These are phyloP conservation scores for Erythrophleum ivorense DNA, from an alignment of 331 rosid species.

Conservation along the genomic window DNA sequence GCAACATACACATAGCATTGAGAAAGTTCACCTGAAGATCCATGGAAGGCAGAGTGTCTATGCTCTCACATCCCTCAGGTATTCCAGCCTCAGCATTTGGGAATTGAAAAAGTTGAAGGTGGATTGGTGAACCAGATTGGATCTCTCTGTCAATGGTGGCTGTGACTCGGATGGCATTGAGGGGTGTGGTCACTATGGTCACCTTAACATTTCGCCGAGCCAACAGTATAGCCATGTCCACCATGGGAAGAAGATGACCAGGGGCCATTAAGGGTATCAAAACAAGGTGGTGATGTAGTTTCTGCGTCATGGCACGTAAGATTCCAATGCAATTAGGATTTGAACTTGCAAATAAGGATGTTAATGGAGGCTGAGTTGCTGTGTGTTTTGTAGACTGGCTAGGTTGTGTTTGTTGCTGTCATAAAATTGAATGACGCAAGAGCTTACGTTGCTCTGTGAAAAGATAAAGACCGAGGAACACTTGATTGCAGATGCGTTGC, in stretches of 20 bases:
- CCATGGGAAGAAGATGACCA: slow-evolving; percentile 49
- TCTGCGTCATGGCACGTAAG: too few species aligned
- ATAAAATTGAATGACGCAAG: too few species aligned
- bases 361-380: too few species aligned
- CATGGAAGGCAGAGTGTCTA: slow-evolving; percentile 44
- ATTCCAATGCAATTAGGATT: too few species aligned
- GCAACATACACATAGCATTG: slow-evolving; percentile 16
- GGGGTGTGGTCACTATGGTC: slow-evolving; percentile 45
- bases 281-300: slow-evolving; percentile 33
- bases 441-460: too few species aligned
- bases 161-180: slow-evolving; percentile 24
- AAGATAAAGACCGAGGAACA: neutral
- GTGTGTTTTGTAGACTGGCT: too few species aligned
- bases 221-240: slow-evolving; percentile 44
- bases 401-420: too few species aligned
- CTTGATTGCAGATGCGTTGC: too few species aligned
- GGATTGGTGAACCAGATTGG: slow-evolving; percentile 32
- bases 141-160: slow-evolving; percentile 33
- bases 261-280: slow-evolving; percentile 46
- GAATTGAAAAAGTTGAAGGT: neutral
- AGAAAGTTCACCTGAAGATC: slow-evolving; percentile 13
- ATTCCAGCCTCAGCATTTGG: slow-evolving; percentile 39
- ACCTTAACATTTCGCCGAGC: slow-evolving; percentile 30
- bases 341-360: too few species aligned
- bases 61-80: slow-evolving; percentile 36